These are phyloP conservation scores for Holtermannia corniformis DNA, from an alignment of 768 basidiomycete species.

Conservation along the genomic window DNA sequence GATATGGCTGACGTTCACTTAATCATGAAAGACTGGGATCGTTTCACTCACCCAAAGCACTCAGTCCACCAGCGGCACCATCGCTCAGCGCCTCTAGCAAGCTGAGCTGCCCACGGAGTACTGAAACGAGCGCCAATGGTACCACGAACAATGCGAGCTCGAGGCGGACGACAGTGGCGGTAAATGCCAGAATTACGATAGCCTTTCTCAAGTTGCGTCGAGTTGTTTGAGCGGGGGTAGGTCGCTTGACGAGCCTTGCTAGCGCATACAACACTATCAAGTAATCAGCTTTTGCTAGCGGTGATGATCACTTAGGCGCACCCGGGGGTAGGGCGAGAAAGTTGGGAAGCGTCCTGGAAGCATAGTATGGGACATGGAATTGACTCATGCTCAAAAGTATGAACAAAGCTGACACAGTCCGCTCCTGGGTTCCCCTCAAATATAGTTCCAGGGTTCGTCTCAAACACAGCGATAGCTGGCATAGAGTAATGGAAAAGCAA, in stretches of 20 bases:
- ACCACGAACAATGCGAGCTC: conserved; percentile 62
- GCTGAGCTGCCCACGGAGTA: conserved; percentile 36
- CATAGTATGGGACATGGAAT: conserved; percentile 90
- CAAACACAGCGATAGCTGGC: conserved; percentile 61
- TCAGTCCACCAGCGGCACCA: conserved; percentile 28
- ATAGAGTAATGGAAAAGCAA: conserved; percentile 55
- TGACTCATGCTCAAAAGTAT: conserved; percentile 64
- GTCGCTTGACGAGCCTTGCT: background rate
- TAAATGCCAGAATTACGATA: conserved; percentile 56
- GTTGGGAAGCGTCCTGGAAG: conserved; percentile 86
- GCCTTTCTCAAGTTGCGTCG: conserved; percentile 47
- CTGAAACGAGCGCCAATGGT: conserved; percentile 47
- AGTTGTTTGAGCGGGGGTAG: conserved; percentile 17
- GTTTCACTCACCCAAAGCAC: conserved; percentile 16
- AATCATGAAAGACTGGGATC: background rate
- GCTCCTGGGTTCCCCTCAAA: too few relatives aligned
- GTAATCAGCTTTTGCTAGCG: background rate
- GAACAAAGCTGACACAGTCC: conserved; percentile 48
- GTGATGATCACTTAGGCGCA: conserved; percentile 37
- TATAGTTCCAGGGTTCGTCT: too few relatives aligned
- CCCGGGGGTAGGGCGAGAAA: conserved; percentile 79
- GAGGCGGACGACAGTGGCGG: conserved; percentile 64
- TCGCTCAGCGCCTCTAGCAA: conserved; percentile 10
- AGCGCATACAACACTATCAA: background rate
- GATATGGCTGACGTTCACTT: conserved; percentile 49